A percentile compares a stretch with the other conserved stretches of the same genome.
Conservation (phyloP, 805 yeast genomes). For the Jamesozyma lodderae region DNA sequence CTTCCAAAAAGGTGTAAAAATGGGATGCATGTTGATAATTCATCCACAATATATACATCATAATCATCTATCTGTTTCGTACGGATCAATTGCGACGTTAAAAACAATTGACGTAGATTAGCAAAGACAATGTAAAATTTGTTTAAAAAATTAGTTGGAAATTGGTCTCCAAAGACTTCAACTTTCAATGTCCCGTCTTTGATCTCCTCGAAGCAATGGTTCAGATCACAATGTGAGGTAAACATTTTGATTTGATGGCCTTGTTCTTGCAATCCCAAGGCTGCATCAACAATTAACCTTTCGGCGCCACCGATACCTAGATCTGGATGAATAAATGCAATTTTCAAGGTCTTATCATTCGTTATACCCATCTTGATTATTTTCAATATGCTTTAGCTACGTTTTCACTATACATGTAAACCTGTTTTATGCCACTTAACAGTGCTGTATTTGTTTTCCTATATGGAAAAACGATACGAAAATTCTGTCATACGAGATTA, state of each 20-base stretch:
- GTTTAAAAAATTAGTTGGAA: constrained; percentile 64
- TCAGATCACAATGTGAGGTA: constrained; percentile 83
- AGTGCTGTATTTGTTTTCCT: no score
- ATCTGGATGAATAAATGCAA: constrained; percentile 93
- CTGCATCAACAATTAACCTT: constrained; percentile 92
- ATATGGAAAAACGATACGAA: no score
- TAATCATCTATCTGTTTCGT: constrained; percentile 40
- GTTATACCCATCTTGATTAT: not conserved
- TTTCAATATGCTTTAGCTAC: no score
- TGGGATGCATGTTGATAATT: constrained; percentile 74
- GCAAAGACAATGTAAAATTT: constrained; percentile 76
- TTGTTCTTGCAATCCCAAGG: constrained; percentile 66
- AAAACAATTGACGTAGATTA: constrained; percentile 67
- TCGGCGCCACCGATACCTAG: constrained; percentile 98
- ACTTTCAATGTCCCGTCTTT: constrained; percentile 49
- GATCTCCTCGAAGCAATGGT: constrained; percentile 89
- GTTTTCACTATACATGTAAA: no score
- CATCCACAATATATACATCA: constrained; percentile 81
- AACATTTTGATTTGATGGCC: constrained; percentile 58
- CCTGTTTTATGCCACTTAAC: no score
- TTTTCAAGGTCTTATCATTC: constrained; percentile 31
- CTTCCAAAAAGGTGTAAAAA: constrained; percentile 40
- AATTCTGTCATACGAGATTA: no score
- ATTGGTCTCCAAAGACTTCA: constrained; percentile 68
- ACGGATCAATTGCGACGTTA: constrained; percentile 40